Conservation (phyloP, 192 early-diverging fungal species). For the Gryganskiella cystojenkinii region DNA sequence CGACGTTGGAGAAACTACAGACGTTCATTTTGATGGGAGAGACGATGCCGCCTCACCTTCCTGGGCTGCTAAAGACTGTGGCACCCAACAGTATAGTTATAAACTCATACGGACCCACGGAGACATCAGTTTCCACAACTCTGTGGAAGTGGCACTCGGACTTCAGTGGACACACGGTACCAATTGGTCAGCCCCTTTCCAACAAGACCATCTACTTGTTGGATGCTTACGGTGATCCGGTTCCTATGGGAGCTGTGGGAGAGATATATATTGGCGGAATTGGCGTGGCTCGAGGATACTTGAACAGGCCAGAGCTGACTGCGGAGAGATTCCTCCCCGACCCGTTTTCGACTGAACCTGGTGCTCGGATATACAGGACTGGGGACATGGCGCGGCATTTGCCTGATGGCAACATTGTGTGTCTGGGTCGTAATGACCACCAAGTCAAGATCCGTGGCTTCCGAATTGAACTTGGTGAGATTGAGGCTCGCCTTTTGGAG, state of each 20-base stretch:
- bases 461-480: conserved; percentile 52
- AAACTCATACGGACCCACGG: conserved; percentile 36
- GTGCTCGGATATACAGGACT: conserved; percentile 42
- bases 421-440: conserved; percentile 47
- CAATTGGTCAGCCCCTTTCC: conserved; percentile 28
- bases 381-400: conserved; percentile 41
- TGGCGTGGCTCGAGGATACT: conserved; percentile 53
- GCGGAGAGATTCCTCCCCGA: conserved; percentile 49
- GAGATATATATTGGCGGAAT: conserved; percentile 52
- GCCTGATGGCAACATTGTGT: conserved; percentile 38
- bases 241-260: conserved; percentile 47
- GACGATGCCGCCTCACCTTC: background rate
- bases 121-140: background rate
- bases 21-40: conserved; percentile 4
- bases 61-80: background rate
- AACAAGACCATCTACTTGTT: conserved; percentile 35
- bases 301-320: conserved; percentile 49
- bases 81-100: conserved; percentile 4
- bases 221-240: conserved; percentile 22
- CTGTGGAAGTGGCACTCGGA: conserved; percentile 5
- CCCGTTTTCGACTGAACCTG: conserved; percentile 26
- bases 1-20: background rate
- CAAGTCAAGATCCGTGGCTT: conserved; percentile 60
- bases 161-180: conserved; percentile 22
- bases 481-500: conserved; percentile 22